These are phyloP conservation scores for Colletotrichum cordylinicola DNA, from an alignment of 2,329 filamentous ascomycete genomes.

Conservation along the genomic window DNA sequence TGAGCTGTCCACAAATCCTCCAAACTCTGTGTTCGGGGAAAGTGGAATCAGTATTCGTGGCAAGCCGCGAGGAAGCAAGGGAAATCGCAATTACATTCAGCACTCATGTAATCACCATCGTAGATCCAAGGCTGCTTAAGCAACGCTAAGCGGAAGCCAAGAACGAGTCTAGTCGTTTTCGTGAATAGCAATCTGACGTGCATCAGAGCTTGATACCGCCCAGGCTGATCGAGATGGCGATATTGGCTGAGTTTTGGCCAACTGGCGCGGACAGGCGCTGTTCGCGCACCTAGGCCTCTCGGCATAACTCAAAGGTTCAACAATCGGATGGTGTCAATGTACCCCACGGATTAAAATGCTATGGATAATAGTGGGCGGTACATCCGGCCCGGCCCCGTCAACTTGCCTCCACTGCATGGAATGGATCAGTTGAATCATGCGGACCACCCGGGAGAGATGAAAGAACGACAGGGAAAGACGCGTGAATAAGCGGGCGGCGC, in stretches of 20 bases:
- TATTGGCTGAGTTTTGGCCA: not conserved
- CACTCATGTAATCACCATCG: not conserved
- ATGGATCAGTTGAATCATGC: slow-evolving; percentile 7
- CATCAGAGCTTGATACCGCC: not conserved
- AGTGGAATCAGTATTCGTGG: not conserved
- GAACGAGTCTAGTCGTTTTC: not conserved
- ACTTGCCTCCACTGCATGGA: not conserved
- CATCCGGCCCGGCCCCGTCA: not conserved
- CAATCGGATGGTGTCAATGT: not conserved
- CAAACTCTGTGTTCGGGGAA: not conserved
- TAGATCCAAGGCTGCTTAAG: not conserved
- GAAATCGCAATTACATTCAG: not conserved
- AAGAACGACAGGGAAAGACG: not conserved
- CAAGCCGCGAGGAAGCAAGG: not conserved
- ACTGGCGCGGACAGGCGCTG: not conserved
- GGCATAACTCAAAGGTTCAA: not conserved
- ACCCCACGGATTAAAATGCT: not conserved
- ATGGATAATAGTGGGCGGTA: not conserved
- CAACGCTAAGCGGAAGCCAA: not conserved
- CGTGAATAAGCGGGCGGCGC: not conserved
- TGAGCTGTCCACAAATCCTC: not conserved
- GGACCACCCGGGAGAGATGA: not conserved
- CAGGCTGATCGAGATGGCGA: not conserved
- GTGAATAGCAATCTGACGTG: not conserved
- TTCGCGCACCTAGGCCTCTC: not conserved